Conservation (phyloP, 441 rosid genomes). For the Flueggea neowawraea region DNA sequence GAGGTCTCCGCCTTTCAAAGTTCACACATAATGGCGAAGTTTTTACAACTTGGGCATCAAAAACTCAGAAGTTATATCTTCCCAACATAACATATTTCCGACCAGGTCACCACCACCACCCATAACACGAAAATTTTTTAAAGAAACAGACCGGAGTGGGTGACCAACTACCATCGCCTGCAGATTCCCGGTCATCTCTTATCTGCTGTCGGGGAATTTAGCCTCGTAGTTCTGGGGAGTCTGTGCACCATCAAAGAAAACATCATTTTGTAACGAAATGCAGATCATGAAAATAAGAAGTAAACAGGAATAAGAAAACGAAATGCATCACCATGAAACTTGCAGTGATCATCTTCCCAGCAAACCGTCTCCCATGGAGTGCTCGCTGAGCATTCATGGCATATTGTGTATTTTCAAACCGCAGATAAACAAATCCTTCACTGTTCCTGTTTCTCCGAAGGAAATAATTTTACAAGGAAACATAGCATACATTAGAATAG, state of each 20-base stretch:
- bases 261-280: not conserved
- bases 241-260: conserved; percentile 25
- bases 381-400: conserved; percentile 74
- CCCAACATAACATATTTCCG: too few species aligned
- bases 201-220: conserved; percentile 59
- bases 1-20: too few species aligned
- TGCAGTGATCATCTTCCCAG: conserved; percentile 97
- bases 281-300: not conserved
- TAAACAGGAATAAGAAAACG: not conserved
- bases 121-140: too few species aligned
- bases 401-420: conserved; percentile 59
- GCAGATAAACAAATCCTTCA: conserved; percentile 81
- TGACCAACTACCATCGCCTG: not conserved
- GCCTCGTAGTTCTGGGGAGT: conserved; percentile 55
- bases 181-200: conserved; percentile 23
- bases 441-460: conserved; percentile 53
- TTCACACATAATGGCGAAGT: too few species aligned
- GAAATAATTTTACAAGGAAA: not conserved
- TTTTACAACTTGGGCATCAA: too few species aligned
- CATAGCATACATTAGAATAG: not conserved
- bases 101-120: too few species aligned
- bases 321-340: conserved; percentile 59
- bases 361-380: conserved; percentile 99
- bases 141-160: too few species aligned
- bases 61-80: too few species aligned